Conservation (phyloP, 2,329 filamentous ascomycete species). For the Penicillium sp. region DNA sequence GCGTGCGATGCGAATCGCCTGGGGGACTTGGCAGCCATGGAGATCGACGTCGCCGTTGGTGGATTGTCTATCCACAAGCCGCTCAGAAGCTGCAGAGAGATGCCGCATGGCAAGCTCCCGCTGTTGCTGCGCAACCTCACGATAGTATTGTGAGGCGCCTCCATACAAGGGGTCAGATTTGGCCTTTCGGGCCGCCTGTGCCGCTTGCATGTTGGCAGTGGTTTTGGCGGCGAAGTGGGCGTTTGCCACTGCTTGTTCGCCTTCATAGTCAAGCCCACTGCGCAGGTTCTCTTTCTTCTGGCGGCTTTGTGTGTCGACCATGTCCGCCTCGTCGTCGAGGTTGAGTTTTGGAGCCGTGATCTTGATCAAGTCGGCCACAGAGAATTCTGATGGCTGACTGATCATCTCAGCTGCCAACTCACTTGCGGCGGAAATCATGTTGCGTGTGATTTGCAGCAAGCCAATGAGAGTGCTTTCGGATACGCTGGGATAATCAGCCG, state of each 20-base stretch:
- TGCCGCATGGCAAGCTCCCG: constrained; percentile 63
- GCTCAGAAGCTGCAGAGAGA: constrained; percentile 71
- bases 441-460: constrained; percentile 62
- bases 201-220: constrained; percentile 63
- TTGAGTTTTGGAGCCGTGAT: constrained; percentile 45
- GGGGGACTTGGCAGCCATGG: constrained; percentile 80
- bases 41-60: constrained; percentile 70
- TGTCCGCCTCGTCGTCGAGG: constrained; percentile 32
- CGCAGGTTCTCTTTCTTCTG: constrained; percentile 15
- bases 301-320: constrained; percentile 12
- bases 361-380: constrained; percentile 50
- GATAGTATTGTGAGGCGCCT: constrained; percentile 77
- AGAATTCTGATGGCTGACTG: constrained; percentile 40
- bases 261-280: constrained; percentile 29
- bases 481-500: constrained; percentile 61
- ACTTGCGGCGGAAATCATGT: constrained; percentile 63
- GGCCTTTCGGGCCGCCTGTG: constrained; percentile 63
- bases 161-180: constrained; percentile 76
- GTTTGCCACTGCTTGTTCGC: constrained; percentile 48
- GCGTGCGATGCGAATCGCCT: constrained; percentile 79
- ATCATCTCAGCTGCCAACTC: constrained; percentile 65
- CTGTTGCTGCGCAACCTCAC: constrained; percentile 71
- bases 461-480: constrained; percentile 56
- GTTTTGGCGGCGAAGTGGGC: constrained; percentile 55
- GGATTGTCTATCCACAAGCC: constrained; percentile 72